Evolutionary conservation across 1,139 yeast genomes (phyloP), one percentile per base, ranked within the genome.

Genomic region (Schizosaccharomyces versatilis): DNA sequence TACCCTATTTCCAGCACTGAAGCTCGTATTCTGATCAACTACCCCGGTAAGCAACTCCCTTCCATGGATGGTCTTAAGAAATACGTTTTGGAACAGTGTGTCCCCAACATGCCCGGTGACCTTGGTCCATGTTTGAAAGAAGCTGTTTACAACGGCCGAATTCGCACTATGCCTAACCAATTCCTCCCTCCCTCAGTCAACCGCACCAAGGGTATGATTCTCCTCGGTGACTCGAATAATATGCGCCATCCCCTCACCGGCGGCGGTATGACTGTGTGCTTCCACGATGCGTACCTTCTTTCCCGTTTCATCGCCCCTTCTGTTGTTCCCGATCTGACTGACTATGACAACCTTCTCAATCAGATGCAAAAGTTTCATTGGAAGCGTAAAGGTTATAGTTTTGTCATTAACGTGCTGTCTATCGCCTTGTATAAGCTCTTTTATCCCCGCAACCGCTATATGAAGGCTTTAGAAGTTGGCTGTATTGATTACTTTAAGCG

Each of bases 171-270:
- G 97, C 97, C 99, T 53, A 88, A 88, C 68, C 94, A 93, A 64
- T 90, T 78, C 68, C 72, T 90, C 57, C 78, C 94, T 7, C 96
- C 96, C 0, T 72, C 76, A 58, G 72, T 74, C 54, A 78, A 77
- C 62, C 72, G 72, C 17, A 73, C 77, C 53, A 79, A 79, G 14
- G 99, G 99, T n/a, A 70, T 86, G 55, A 72, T 90, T 49, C 74
- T 90, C 62, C 67, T 90, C 52, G 99, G 99, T 47, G 99, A 90
- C 66, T 85, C 98, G 1, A 74, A 88, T 64, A 90, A 90, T 67
- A 90, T 90, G 96, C 77, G 99, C 66, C 99, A 90, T 67, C 99
- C 99, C 17, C 74, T 90, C 60, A 90, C 98, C 1, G 99, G 99
- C 52, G 98, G 98, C 58, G 99, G 99, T 58, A 90, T 90, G 99